These are phyloP conservation scores for Boletus subcaerulescens DNA, from an alignment of 768 basidiomycete species.

Conservation along the genomic window DNA sequence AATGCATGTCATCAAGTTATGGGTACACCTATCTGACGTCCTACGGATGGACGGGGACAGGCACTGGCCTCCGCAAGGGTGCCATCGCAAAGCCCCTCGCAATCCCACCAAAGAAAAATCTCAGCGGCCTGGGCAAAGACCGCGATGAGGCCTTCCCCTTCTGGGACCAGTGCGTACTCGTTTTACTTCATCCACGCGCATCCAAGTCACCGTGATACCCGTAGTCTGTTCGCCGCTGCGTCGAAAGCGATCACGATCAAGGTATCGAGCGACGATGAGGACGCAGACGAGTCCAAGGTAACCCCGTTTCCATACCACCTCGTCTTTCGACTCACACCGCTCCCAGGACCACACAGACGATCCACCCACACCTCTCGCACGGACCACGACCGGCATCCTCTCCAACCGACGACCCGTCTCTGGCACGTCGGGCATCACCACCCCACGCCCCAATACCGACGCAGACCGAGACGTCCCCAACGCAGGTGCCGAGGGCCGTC, in stretches of 20 bases:
- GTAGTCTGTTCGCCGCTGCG: conserved; percentile 68
- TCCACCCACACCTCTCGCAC: conserved; percentile 37
- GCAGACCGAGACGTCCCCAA: background rate
- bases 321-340: too few relatives aligned
- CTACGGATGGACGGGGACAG: conserved; percentile 89
- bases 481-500: conserved; percentile 19
- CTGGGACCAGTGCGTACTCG: conserved; percentile 86
- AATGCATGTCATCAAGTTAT: conserved; percentile 20
- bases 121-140: conserved; percentile 89
- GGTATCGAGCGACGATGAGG: conserved; percentile 51
- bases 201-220: background rate
- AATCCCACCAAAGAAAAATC: conserved; percentile 78
- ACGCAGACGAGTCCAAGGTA: conserved; percentile 26
- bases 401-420: conserved; percentile 62
- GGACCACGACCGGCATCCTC: conserved; percentile 73
- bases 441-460: conserved; percentile 30
- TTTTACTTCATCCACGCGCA: background rate
- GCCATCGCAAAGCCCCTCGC: conserved; percentile 75
- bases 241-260: conserved; percentile 80
- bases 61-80: conserved; percentile 79
- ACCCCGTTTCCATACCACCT: too few relatives aligned
- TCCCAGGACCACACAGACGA: conserved; percentile 17
- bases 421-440: conserved; percentile 45
- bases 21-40: conserved; percentile 68
- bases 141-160: conserved; percentile 95